Conservation (phyloP, 1,139 yeast species). For the Eremothecium sinecaudum region DNA sequence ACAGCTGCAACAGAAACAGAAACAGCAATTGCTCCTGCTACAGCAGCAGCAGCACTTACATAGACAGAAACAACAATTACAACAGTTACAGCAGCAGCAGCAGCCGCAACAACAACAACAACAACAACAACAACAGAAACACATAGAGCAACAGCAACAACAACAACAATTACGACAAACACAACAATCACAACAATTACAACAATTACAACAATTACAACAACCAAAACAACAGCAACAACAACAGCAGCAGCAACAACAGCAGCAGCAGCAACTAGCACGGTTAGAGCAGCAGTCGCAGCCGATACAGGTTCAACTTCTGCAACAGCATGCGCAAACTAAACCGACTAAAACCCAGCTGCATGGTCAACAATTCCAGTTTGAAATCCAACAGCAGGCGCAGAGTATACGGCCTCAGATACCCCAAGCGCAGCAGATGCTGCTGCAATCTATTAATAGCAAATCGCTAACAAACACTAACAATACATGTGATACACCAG, state of each 20-base stretch:
- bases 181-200: not conserved
- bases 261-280: too few species aligned
- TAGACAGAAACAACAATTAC: not conserved
- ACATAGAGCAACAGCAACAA: not conserved
- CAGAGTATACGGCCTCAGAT: too few species aligned
- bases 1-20: not conserved
- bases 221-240: not conserved
- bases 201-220: not conserved
- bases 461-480: too few species aligned
- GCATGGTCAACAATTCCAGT: too few species aligned
- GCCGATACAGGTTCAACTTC: too few species aligned
- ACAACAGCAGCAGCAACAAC: not conserved
- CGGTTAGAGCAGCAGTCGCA: too few species aligned
- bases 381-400: too few species aligned
- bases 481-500: conserved; percentile 14
- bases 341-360: too few species aligned
- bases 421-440: too few species aligned
- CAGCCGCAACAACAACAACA: not conserved
- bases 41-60: not conserved
- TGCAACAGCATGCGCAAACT: too few species aligned
- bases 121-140: conserved; percentile 1
- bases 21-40: not conserved
- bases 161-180: not conserved
- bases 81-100: conserved; percentile 22
- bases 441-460: too few species aligned